phyloP scores from a whole-genome alignment of 768 basidiomycete species.

The Mycena metata region DNA sequence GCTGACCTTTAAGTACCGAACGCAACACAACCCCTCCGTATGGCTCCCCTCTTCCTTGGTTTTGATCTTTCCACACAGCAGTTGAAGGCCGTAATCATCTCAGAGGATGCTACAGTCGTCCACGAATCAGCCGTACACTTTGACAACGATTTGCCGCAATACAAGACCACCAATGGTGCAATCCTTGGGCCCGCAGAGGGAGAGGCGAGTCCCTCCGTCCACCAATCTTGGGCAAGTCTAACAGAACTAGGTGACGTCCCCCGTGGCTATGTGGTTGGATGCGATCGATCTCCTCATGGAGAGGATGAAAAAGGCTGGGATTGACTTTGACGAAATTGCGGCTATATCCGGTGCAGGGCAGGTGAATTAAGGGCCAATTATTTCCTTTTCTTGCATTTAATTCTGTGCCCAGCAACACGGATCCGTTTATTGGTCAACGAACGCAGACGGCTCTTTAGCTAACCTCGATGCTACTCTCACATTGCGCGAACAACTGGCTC shows the following conservation, averaged over 20 bases:
- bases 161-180: constrained; percentile 76
- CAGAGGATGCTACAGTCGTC: constrained; percentile 67
- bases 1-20: constrained; percentile 7
- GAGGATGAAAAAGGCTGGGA: constrained; percentile 68
- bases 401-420: constrained; percentile 82
- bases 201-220: constrained; percentile 58
- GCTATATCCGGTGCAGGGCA: constrained; percentile 86
- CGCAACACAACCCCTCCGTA: constrained; percentile 3
- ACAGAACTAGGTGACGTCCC: constrained; percentile 60
- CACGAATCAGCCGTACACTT: constrained; percentile 84
- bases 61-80: constrained; percentile 91
- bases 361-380: constrained; percentile 53
- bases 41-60: constrained; percentile 71
- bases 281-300: constrained; percentile 84
- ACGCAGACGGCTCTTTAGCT: constrained; percentile 65
- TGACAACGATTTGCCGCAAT: constrained; percentile 81
- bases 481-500: constrained; percentile 71
- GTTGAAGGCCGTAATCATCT: constrained; percentile 80
- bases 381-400: constrained; percentile 3
- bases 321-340: constrained; percentile 69
- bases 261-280: constrained; percentile 88
- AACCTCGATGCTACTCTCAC: constrained; percentile 64
- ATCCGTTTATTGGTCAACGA: constrained; percentile 83
- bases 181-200: constrained; percentile 74
- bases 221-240: neutral